Conservation (phyloP, 257 asterid genomes). For the Solanum sitiens region DNA sequence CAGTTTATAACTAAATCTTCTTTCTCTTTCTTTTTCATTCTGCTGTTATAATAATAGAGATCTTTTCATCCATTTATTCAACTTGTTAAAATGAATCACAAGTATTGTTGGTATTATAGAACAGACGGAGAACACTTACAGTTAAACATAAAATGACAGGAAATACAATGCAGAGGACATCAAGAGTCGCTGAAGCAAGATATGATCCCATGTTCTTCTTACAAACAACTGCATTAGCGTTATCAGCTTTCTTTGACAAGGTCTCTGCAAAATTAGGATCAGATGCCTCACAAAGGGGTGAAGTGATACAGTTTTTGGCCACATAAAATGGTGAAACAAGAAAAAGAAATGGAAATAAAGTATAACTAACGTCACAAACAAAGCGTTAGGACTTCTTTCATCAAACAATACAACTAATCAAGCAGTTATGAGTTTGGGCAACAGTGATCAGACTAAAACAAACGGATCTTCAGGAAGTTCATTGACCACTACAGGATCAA, state of each 20-base stretch:
- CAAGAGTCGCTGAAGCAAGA: conserved; percentile 26
- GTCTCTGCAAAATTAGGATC: conserved; percentile 1
- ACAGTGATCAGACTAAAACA: background rate
- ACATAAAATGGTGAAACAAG: background rate
- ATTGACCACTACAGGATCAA: background rate
- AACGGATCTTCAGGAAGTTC: background rate
- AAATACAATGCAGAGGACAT: conserved; percentile 42
- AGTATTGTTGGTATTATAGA: background rate
- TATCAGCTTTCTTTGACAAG: conserved; percentile 42
- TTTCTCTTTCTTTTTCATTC: background rate
- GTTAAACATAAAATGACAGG: conserved; percentile 55
- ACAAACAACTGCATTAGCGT: conserved; percentile 15
- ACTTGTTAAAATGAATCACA: background rate
- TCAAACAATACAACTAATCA: background rate
- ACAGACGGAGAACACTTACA: conserved; percentile 38
- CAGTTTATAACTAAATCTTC: background rate
- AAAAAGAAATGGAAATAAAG: background rate
- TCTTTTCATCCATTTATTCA: background rate
- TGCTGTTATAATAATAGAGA: background rate
- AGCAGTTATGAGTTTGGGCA: background rate
- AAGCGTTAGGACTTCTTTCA: background rate
- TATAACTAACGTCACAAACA: background rate
- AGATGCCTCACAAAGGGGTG: background rate
- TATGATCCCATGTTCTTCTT: conserved; percentile 32
- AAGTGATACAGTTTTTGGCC: background rate